Percentiles rank a stretch among this genome's conserved stretches.
Conservation (phyloP, 1,284 basidiomycete species). For the Tilletia horrida region DNA sequence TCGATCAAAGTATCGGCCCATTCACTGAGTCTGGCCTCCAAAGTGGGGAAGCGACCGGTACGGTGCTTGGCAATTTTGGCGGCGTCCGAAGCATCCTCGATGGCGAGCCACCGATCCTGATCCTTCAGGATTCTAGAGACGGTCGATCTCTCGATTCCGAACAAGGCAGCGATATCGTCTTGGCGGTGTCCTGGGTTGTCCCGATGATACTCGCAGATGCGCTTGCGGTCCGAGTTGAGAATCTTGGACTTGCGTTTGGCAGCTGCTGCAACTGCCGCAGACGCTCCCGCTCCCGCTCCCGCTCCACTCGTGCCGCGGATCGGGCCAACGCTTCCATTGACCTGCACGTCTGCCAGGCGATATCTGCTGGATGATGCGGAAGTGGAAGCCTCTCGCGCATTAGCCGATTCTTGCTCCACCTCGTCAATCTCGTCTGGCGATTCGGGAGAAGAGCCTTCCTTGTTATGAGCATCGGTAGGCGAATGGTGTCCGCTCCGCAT, state of each 20-base stretch:
- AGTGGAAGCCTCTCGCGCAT: neutral
- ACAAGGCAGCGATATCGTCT: conserved; percentile 64
- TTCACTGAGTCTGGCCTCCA: conserved; percentile 66
- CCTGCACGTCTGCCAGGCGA: too few relatives aligned
- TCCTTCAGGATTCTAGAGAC: conserved; percentile 86
- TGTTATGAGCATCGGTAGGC: too few relatives aligned
- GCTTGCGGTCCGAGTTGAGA: conserved; percentile 64
- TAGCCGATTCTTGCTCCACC: too few relatives aligned
- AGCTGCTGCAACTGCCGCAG: neutral
- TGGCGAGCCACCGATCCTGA: conserved; percentile 73
- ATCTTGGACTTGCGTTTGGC: conserved; percentile 37
- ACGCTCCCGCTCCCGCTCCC: neutral
- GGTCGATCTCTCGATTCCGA: conserved; percentile 82
- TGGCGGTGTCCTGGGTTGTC: conserved; percentile 62
- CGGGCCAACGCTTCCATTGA: neutral
- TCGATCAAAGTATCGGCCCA: conserved; percentile 65
- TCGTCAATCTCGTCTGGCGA: too few relatives aligned
- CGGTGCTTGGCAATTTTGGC: conserved; percentile 40
- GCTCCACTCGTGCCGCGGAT: too few relatives aligned
- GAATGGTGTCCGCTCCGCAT: too few relatives aligned
- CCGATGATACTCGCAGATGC: conserved; percentile 62
- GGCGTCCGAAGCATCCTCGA: conserved; percentile 52
- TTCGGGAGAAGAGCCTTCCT: too few relatives aligned
- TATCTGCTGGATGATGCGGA: neutral
- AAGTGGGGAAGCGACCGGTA: conserved; percentile 63